Conservation (phyloP, 345 rosid species). For the Pistacia integerrima region DNA sequence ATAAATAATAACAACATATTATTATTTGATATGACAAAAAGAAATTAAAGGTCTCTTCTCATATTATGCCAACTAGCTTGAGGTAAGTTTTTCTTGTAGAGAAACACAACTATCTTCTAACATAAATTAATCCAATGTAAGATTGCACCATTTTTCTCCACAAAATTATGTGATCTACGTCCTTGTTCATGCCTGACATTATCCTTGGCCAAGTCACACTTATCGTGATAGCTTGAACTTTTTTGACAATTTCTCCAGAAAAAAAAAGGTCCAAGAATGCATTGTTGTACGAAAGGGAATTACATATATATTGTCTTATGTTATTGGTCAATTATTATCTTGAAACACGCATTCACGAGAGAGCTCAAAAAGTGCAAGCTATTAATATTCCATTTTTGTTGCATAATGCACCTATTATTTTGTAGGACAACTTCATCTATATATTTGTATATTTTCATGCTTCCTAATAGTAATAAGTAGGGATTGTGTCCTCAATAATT, state of each 20-base stretch:
- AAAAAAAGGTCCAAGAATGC: not conserved
- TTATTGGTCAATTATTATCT: not conserved
- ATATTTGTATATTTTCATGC: not conserved
- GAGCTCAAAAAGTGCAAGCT: slow-evolving; percentile 1
- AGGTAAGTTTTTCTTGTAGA: not conserved
- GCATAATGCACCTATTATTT: not conserved
- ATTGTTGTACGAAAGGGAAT: slow-evolving; percentile 22
- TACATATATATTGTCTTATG: not conserved
- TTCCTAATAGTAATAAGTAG: not conserved
- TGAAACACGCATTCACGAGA: slow-evolving; percentile 19
- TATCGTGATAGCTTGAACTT: not conserved
- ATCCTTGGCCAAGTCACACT: too few species aligned
- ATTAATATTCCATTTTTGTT: not conserved
- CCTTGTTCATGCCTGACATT: too few species aligned
- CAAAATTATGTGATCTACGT: too few species aligned
- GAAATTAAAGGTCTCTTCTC: not conserved
- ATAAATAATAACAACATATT: not conserved
- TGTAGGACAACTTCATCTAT: slow-evolving; percentile 7
- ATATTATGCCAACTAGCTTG: too few species aligned
- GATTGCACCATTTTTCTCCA: too few species aligned
- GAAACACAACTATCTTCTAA: not conserved
- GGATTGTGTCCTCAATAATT: not conserved
- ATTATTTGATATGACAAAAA: slow-evolving; percentile 7
- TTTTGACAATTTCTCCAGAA: not conserved
- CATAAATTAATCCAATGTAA: too few species aligned